phyloP scores from a whole-genome alignment of 768 basidiomycete species.

The Pulveroboletus ravenelii region DNA sequence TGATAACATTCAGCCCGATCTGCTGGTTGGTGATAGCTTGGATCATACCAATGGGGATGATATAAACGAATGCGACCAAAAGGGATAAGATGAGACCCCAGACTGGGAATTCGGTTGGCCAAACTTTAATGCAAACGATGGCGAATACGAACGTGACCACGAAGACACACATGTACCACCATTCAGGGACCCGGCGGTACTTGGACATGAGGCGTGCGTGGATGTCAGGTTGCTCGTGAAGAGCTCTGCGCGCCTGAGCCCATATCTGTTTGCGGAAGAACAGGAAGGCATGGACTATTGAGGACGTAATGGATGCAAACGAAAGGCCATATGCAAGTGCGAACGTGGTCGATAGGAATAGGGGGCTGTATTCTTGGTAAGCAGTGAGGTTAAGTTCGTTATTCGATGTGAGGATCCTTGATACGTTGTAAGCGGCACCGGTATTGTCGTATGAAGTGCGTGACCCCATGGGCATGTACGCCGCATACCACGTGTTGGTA shows the following conservation, averaged over 20 bases:
- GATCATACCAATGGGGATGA: constrained; percentile 74
- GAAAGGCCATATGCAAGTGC: constrained; percentile 47
- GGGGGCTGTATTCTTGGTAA: constrained; percentile 37
- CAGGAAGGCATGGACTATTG: constrained; percentile 40
- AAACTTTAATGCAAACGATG: constrained; percentile 55
- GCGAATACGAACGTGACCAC: constrained; percentile 57
- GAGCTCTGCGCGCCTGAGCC: constrained; percentile 44
- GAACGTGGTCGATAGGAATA: constrained; percentile 47
- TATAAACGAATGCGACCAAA: constrained; percentile 52
- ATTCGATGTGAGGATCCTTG: constrained; percentile 32
- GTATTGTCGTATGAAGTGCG: constrained; percentile 41
- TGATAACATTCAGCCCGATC: constrained; percentile 63
- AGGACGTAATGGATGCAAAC: constrained; percentile 41
- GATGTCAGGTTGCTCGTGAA: constrained; percentile 55
- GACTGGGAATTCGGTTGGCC: constrained; percentile 48
- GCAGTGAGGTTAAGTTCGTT: constrained; percentile 30
- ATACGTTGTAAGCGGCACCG: constrained; percentile 39
- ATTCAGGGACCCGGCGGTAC: constrained; percentile 57
- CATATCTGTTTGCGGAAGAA: constrained; percentile 57
- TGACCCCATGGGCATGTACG: constrained; percentile 38
- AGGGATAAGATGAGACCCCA: constrained; percentile 43
- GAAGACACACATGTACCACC: constrained; percentile 47
- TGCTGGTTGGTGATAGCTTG: constrained; percentile 80
- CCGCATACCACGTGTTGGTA: constrained; percentile 36
- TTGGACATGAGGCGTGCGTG: constrained; percentile 56